phyloP scores from a whole-genome alignment of 208 protist genomes.

The Trypanosomatidae sp. region DNA sequence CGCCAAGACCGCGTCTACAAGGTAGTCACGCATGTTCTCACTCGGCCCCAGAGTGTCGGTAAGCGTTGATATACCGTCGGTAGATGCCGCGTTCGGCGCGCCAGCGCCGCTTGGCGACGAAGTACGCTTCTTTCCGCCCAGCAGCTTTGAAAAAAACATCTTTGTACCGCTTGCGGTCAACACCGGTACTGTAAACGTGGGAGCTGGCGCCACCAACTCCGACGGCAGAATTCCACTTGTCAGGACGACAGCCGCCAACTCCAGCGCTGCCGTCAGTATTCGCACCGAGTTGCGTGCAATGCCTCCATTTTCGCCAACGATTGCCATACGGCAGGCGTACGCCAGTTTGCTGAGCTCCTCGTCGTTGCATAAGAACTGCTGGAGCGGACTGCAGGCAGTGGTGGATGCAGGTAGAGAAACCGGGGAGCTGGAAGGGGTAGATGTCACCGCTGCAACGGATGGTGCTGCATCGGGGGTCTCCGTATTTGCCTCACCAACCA shows the following conservation, averaged over 20 bases:
- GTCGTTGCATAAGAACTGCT: conserved; percentile 26
- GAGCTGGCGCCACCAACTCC: conserved; percentile 26
- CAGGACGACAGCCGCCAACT: conserved; percentile 59
- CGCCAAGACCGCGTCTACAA: conserved; percentile 68
- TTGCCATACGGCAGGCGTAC: conserved; percentile 42
- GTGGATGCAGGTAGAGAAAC: background rate
- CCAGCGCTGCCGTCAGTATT: conserved; percentile 40
- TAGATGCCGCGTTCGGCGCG: background rate
- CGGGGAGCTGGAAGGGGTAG: background rate
- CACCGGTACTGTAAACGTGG: conserved; percentile 36
- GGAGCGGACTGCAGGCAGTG: conserved; percentile 3
- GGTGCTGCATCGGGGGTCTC: background rate
- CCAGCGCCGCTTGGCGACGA: background rate
- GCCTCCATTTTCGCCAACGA: conserved; percentile 41
- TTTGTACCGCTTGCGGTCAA: conserved; percentile 33
- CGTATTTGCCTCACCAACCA: background rate
- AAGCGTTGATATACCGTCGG: background rate
- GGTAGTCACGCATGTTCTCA: conserved; percentile 44
- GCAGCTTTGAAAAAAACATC: conserved; percentile 65
- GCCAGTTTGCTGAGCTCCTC: conserved; percentile 50
- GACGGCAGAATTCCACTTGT: conserved; percentile 55
- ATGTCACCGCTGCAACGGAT: background rate
- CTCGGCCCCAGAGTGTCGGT: conserved; percentile 14
- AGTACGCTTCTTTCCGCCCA: conserved; percentile 27
- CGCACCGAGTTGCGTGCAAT: conserved; percentile 34